Base-by-base conservation (phyloP, 805 yeast species). In the Sugiyamaella lignohabitans region DNA sequence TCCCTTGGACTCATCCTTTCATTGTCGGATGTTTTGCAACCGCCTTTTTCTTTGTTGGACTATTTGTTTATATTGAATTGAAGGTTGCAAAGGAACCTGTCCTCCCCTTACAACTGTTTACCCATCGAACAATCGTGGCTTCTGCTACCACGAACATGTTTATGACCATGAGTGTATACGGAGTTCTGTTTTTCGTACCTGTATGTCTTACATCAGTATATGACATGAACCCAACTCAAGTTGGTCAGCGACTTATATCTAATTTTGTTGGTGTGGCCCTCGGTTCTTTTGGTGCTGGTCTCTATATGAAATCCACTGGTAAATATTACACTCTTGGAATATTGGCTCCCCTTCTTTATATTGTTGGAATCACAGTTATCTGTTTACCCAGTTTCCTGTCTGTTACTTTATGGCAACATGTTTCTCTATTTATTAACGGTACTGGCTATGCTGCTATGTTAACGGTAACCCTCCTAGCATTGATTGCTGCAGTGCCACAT, bases 141-240 rank as follows among this genome's bases (percentile, higher is more conserved):
- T 79, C 86, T 0, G 79, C 87, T 0, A 65, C 84, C 47, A 73
- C 82, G 38, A 82, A 81, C 61, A 79, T 85, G 78, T 80, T 84
- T 55, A 70, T 74, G 61, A 78, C 87, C 4, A 84, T 85, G 84
- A 72, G 79, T 1, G 73, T 75, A 16, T 84, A 75, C 60, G 68
- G 87, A 1, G 71, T 73, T 53, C 60, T 86, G 46, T 87, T 73
- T 65, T 86, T 80, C 62, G 71, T 80, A 2, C 96, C 96, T 1
- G 71, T 87, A 17, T 84, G 72, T 57, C 79, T 76, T 62, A 66
- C 75, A 14, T 65, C 84, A 0, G 84, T 79, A 2, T 59, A 73
- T 51, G 72, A 71, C 11, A 61, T 76, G 34, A 58, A 75, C 2
- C 75, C 86, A 2, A 74, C 82, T 4, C 66, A 76, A 48, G 75